These are phyloP conservation scores for Ricinus communis DNA, from an alignment of 345 rosid genomes.

Conservation along the genomic window DNA sequence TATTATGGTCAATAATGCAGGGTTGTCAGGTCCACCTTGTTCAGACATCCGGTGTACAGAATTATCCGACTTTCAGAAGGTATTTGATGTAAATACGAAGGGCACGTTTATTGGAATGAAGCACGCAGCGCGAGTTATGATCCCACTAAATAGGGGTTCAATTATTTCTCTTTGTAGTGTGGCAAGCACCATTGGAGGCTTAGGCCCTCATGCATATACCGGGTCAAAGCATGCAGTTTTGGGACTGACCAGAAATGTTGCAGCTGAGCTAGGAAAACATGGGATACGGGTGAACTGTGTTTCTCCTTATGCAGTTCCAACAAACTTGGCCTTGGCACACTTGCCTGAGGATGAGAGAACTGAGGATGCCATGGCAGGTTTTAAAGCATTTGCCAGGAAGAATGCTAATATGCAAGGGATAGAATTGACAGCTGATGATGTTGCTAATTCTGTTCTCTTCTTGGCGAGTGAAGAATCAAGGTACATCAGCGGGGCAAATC, in stretches of 20 bases:
- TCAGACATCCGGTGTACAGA: conserved; percentile 59
- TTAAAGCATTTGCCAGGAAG: conserved; percentile 46
- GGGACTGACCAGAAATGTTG: conserved; percentile 75
- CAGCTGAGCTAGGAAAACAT: conserved; percentile 85
- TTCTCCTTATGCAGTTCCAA: conserved; percentile 76
- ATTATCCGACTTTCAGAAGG: conserved; percentile 52
- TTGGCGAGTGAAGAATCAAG: conserved; percentile 78
- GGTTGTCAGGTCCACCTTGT: conserved; percentile 60
- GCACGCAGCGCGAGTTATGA: conserved; percentile 86
- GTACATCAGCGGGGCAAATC: conserved; percentile 81
- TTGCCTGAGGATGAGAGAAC: conserved; percentile 73
- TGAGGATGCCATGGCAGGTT: conserved; percentile 50
- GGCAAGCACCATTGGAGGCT: conserved; percentile 50
- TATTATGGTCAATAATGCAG: conserved; percentile 84
- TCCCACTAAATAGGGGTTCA: conserved; percentile 57
- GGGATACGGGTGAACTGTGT: conserved; percentile 94
- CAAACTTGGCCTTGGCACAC: conserved; percentile 68
- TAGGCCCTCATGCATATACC: conserved; percentile 81
- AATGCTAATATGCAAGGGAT: conserved; percentile 78
- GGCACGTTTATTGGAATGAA: conserved; percentile 86
- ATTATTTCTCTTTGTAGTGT: conserved; percentile 69
- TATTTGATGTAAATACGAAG: conserved; percentile 76
- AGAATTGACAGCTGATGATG: conserved; percentile 66
- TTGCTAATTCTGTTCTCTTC: conserved; percentile 84
- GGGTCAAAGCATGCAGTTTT: conserved; percentile 85